Percentiles rank a stretch among this genome's conserved stretches.
phyloP scores from a whole-genome alignment of 1,284 basidiomycete genomes.

The Paramarasmius palmivorus region DNA sequence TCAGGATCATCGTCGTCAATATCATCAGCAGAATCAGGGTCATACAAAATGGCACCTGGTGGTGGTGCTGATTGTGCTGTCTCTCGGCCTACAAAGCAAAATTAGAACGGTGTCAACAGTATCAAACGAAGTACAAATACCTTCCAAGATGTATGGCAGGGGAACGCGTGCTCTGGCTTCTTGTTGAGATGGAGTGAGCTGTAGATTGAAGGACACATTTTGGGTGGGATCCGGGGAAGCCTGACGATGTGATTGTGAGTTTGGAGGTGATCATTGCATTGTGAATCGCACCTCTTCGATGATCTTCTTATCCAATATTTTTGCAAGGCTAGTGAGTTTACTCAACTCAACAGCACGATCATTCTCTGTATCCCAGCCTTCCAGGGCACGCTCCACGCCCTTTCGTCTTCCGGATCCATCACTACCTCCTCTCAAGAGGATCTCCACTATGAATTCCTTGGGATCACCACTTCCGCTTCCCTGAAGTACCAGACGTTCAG shows the following conservation, averaged over 20 bases:
- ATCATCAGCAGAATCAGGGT: slow-evolving; percentile 87
- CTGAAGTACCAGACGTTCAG: slow-evolving; percentile 51
- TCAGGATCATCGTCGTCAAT: slow-evolving; percentile 90
- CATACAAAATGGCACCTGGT: slow-evolving; percentile 54
- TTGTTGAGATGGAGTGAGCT: slow-evolving; percentile 82
- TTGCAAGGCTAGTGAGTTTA: slow-evolving; percentile 48
- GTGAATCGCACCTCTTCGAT: slow-evolving; percentile 40
- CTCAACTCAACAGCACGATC: slow-evolving; percentile 44
- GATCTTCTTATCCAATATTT: slow-evolving; percentile 43
- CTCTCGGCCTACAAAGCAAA: neutral
- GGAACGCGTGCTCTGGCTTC: slow-evolving; percentile 78
- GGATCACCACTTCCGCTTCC: slow-evolving; percentile 48
- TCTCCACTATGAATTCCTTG: slow-evolving; percentile 61
- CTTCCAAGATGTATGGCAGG: slow-evolving; percentile 85
- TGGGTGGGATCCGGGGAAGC: slow-evolving; percentile 56
- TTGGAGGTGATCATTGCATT: neutral
- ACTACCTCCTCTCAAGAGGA: slow-evolving; percentile 49
- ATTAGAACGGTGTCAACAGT: neutral
- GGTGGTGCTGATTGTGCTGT: slow-evolving; percentile 9
- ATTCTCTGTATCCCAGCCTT: slow-evolving; percentile 54
- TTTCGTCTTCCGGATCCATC: slow-evolving; percentile 43
- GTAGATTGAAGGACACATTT: slow-evolving; percentile 82
- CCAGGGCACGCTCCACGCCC: slow-evolving; percentile 59
- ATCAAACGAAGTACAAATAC: slow-evolving; percentile 32
- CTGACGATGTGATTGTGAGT: slow-evolving; percentile 25